Conservation (phyloP, 495 filamentous ascomycete species). For the Haplographium delicatum region DNA sequence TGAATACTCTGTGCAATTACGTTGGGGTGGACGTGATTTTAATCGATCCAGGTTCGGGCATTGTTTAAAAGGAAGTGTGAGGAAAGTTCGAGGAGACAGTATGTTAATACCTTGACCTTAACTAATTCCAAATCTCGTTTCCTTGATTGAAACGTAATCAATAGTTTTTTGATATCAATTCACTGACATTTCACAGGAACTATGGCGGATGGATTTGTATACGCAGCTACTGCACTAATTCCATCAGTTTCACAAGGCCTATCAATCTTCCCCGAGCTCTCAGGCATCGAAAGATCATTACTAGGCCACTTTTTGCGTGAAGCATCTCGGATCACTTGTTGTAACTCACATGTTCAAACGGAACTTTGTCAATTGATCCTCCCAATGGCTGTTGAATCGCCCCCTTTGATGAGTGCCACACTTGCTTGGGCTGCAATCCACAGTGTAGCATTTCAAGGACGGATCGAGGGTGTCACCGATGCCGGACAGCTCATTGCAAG, state of each 20-base stretch:
- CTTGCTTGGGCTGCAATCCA: constrained; percentile 1
- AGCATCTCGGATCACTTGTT: constrained; percentile 3
- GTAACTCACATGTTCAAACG: background rate
- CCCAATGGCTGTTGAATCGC: background rate
- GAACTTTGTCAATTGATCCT: constrained; percentile 1
- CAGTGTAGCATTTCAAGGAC: background rate
- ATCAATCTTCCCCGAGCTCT: background rate
- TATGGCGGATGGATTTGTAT: background rate
- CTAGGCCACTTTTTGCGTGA: background rate
- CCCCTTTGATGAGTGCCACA: background rate
- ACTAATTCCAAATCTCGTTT: no score
- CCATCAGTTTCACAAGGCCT: background rate
- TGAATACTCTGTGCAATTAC: background rate
- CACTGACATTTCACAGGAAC: no score
- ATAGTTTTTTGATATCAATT: no score
- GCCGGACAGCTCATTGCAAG: background rate
- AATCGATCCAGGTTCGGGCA: background rate
- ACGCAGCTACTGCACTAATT: background rate
- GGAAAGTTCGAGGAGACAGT: background rate
- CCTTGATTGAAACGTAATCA: no score
- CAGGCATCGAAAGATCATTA: background rate
- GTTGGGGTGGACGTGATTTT: constrained; percentile 2
- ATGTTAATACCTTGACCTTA: no score
- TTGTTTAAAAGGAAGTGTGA: constrained; percentile 5
- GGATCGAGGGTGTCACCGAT: background rate